A percentile compares a stretch with the other conserved stretches of the same genome.
Evolutionary conservation across 1,284 basidiomycete genomes (phyloP).

Genomic region (Mycena sp.): DNA sequence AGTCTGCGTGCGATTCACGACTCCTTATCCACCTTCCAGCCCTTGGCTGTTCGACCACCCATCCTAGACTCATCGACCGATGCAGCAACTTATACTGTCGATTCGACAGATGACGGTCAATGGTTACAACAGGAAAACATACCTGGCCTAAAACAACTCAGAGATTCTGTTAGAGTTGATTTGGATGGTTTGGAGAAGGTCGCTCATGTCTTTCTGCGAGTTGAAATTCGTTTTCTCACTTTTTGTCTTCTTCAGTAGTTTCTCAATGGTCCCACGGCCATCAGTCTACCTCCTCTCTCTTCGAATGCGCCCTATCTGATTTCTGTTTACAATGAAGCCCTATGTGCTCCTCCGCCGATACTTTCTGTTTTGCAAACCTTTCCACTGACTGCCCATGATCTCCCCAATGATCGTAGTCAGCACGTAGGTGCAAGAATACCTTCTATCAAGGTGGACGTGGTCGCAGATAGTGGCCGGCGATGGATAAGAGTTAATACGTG

Average conservation of each 20-base stretch:
- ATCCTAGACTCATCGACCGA: constrained; percentile 20
- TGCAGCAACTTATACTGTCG: not conserved
- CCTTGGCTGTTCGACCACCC: constrained; percentile 32
- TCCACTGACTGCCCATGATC: constrained; percentile 27
- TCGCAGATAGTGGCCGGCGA: constrained; percentile 73
- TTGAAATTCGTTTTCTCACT: constrained; percentile 31
- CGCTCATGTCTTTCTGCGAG: not conserved
- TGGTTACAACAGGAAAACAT: constrained; percentile 56
- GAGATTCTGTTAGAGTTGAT: constrained; percentile 55
- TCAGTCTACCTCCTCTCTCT: constrained; percentile 59
- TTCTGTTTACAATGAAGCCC: constrained; percentile 59
- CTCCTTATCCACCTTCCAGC: constrained; percentile 56
- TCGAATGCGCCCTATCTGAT: constrained; percentile 74
- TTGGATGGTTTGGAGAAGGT: constrained; percentile 67
- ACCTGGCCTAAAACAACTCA: constrained; percentile 62
- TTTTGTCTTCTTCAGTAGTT: constrained; percentile 62
- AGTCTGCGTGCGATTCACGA: constrained; percentile 45
- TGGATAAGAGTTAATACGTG: constrained; percentile 91
- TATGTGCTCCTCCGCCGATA: constrained; percentile 66
- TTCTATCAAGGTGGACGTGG: constrained; percentile 80
- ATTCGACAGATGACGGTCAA: constrained; percentile 43
- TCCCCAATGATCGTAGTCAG: constrained; percentile 21
- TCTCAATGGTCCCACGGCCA: constrained; percentile 56
- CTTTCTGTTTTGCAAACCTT: constrained; percentile 69
- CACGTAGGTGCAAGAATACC: constrained; percentile 45